Percentiles rank a stretch among this genome's conserved stretches.
phyloP scores from a whole-genome alignment of 2,329 filamentous ascomycete genomes.

The Colletotrichum falcatum region DNA sequence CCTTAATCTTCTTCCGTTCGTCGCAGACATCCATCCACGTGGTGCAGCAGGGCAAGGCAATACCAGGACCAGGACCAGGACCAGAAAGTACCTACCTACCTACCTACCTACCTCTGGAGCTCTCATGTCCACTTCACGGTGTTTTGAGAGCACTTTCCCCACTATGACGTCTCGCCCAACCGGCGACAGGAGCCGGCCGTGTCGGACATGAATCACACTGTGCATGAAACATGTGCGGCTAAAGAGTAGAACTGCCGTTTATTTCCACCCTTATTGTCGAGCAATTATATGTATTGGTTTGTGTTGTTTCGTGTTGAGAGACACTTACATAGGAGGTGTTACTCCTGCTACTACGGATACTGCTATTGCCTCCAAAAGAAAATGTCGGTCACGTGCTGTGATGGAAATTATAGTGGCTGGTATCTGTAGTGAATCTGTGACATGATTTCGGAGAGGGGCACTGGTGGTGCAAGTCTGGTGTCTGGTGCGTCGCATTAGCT shows the following conservation, averaged over 20 bases:
- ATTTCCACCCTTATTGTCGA: background rate
- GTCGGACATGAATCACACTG: background rate
- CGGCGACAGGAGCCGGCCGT: background rate
- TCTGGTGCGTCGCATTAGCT: too few relatives aligned
- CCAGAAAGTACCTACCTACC: too few relatives aligned
- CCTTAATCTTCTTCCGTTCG: background rate
- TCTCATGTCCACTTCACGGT: conserved; percentile 28
- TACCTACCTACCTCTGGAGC: too few relatives aligned
- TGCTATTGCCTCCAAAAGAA: background rate
- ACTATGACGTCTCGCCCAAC: conserved; percentile 30
- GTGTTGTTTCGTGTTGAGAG: background rate
- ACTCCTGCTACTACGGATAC: background rate
- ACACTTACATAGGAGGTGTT: too few relatives aligned
- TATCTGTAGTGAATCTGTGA: background rate
- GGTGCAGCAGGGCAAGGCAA: background rate
- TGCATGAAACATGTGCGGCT: background rate
- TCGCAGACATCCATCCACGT: background rate
- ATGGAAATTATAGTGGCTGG: background rate
- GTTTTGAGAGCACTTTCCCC: conserved; percentile 16
- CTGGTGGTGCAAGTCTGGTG: background rate
- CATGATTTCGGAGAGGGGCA: background rate
- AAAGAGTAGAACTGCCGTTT: background rate
- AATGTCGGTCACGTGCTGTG: background rate
- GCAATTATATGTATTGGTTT: background rate
- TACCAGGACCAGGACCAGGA: background rate